phyloP scores from a whole-genome alignment of 73 alveolate genomes.

The Paramecium sonneborni region DNA sequence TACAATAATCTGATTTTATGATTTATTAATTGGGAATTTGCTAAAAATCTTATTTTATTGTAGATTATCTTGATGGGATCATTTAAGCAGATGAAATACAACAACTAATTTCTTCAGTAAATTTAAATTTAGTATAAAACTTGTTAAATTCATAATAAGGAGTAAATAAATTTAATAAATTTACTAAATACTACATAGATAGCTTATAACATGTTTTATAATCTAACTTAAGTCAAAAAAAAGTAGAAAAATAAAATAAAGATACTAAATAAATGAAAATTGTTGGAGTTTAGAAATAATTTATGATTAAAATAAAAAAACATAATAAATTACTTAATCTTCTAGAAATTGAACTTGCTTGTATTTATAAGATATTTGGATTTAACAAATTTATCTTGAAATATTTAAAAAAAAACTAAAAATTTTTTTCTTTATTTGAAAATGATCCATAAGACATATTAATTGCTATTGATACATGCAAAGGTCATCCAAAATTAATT shows the following conservation, averaged over 20 bases:
- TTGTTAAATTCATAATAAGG: neutral
- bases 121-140: neutral
- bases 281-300: too few relatives aligned
- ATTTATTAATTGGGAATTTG: neutral
- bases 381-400: neutral
- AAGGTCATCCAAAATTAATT: neutral
- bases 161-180: neutral
- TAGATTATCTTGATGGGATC: neutral
- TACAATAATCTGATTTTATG: neutral
- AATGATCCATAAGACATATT: neutral
- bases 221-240: neutral
- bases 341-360: neutral
- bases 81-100: neutral
- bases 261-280: too few relatives aligned
- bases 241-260: neutral
- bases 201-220: neutral
- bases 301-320: neutral
- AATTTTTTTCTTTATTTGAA: neutral
- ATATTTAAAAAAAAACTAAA: neutral
- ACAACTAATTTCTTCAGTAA: neutral
- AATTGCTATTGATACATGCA: neutral
- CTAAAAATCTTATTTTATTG: neutral
- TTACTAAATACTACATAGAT: neutral
- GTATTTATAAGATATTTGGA: neutral
- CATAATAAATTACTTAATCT: neutral